Evolutionary conservation across 331 rosid genomes (phyloP).

Genomic region (Rosa hybrid): DNA sequence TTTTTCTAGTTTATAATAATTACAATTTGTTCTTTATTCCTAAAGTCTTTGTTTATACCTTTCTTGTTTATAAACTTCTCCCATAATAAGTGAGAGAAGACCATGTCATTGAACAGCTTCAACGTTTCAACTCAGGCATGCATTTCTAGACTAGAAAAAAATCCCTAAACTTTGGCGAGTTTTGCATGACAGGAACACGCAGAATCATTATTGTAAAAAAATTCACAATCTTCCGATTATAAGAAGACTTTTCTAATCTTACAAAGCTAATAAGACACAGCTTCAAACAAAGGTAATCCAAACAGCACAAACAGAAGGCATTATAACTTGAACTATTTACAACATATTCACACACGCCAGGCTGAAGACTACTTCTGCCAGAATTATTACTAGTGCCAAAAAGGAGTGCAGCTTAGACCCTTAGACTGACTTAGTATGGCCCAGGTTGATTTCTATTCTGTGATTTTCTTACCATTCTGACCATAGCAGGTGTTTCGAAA

Average conservation of each 20-base stretch:
- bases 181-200: neutral
- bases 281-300: too few relatives aligned
- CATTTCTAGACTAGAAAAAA: neutral
- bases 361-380: neutral
- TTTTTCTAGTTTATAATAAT: too few relatives aligned
- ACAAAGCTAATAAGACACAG: too few relatives aligned
- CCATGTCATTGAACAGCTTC: neutral
- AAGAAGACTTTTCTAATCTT: too few relatives aligned
- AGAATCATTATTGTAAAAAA: neutral
- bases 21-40: too few relatives aligned
- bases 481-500: constrained; percentile 12
- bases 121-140: neutral
- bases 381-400: neutral
- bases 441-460: neutral
- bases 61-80: too few relatives aligned
- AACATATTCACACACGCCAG: neutral
- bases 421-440: neutral
- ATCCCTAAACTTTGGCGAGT: neutral
- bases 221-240: too few relatives aligned
- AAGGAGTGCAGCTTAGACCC: neutral
- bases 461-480: constrained; percentile 7
- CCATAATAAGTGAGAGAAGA: too few relatives aligned
- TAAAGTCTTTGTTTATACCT: too few relatives aligned
- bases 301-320: too few relatives aligned
- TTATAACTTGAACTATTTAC: too few relatives aligned